These are phyloP conservation scores for Aspergillus novofumigatus DNA, from an alignment of 2,329 filamentous ascomycete species.

Conservation along the genomic window DNA sequence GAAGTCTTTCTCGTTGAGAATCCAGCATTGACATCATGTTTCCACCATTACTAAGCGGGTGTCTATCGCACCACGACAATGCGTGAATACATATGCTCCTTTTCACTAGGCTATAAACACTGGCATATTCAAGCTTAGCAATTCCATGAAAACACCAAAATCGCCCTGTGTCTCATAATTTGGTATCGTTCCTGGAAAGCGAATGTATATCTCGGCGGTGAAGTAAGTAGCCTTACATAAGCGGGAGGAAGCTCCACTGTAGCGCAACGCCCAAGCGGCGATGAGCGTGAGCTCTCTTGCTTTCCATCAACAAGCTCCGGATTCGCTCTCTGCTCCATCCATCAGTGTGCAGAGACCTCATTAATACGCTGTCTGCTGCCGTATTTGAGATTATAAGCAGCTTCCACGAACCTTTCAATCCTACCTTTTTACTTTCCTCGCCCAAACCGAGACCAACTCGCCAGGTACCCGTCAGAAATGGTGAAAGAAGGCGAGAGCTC, in stretches of 20 bases:
- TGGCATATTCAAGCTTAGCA: neutral
- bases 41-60: neutral
- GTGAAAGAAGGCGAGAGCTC: conserved; percentile 88
- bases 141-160: neutral
- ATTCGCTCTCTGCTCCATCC: conserved; percentile 17
- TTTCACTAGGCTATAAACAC: neutral
- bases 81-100: neutral
- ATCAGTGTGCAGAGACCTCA: conserved; percentile 11
- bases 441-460: conserved; percentile 21
- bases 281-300: conserved; percentile 20
- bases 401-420: conserved; percentile 1
- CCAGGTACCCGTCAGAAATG: conserved; percentile 56
- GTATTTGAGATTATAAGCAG: conserved; percentile 10
- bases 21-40: conserved; percentile 1
- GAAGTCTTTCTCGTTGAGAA: neutral
- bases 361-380: conserved; percentile 6
- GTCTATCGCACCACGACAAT: neutral
- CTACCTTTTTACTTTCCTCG: conserved; percentile 3
- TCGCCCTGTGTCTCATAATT: neutral
- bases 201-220: conserved; percentile 11
- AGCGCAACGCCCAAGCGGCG: conserved; percentile 22
- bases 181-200: neutral
- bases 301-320: conserved; percentile 25
- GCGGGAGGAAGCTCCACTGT: conserved; percentile 22
- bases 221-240: conserved; percentile 18